Evolutionary conservation across 2,329 filamentous ascomycete species (phyloP), one percentile per base, ranked within the genome.

Genomic region (Lasiodiplodia sp.): DNA sequence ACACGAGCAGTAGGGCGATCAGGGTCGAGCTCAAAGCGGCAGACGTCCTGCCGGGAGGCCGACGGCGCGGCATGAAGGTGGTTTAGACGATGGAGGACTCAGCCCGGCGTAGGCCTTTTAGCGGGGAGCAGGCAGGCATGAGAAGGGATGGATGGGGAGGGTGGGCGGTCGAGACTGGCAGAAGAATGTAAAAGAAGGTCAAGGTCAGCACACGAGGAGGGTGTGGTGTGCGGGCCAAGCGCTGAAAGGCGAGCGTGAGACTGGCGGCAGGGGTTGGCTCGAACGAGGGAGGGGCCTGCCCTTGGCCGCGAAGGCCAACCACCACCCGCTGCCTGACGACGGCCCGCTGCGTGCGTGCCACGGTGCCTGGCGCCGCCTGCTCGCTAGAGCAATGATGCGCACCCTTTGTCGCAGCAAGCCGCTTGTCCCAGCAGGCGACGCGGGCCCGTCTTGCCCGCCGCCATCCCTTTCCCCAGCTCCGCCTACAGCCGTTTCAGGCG

Each of bases 1-100:
- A 68, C 64, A 80, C 72, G 67, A 80, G 71, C 70, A 80, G 71
- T 56, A 79, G 71, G 58, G 78, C 75, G 70, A 81, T 72, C 66
- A 78, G 70, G 51, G 69, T 66, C 25, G 67, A 68, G 38, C 72
- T 70, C 69, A 73, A 75, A 68, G 79, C 72, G 70, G 75, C 77
- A 73, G 76, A 75, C 75, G 76, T 75, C 73, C 76, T 76, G 73
- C 78, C 77, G 71, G 78, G 78, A 75, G 78, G 78, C 74, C 78
- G 77, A 74, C 77, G 78, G 72, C 77, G 78, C 70, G 78, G 78
- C 78, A 80, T 80, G 69, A 71, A 68, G 67, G 34, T 56, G 56
- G 57, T 55, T 68, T 68, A 68, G 56, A 60, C 57, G 34, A 51
- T 47, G 47, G 56, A 62, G n/a, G 56, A 63, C 66, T 53, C 52